Conservation (phyloP, 1,284 basidiomycete genomes). For the Stereum hirsutum region DNA sequence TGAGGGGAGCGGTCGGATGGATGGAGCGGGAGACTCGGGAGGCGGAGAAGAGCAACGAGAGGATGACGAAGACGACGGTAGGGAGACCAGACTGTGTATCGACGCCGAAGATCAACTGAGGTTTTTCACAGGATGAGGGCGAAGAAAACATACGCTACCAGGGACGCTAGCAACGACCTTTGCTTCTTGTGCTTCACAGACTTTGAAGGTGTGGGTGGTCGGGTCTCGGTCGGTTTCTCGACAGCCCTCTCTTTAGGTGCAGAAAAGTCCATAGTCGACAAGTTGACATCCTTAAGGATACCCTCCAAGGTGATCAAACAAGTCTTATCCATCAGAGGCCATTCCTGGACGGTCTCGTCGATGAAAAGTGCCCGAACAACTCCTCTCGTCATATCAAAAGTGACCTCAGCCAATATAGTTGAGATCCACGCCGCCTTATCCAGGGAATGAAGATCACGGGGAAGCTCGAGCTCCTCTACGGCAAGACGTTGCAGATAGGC, state of each 20-base stretch:
- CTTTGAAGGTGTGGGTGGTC: constrained; percentile 11
- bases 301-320: constrained; percentile 36
- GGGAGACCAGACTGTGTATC: too few relatives aligned
- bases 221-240: constrained; percentile 8
- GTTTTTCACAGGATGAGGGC: too few relatives aligned
- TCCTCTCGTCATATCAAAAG: constrained; percentile 42
- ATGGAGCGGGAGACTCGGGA: too few relatives aligned
- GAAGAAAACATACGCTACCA: constrained; percentile 54
- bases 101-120: too few relatives aligned
- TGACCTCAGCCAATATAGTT: constrained; percentile 45
- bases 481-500: constrained; percentile 41
- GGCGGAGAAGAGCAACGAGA: too few relatives aligned
- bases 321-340: constrained; percentile 29
- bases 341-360: constrained; percentile 41
- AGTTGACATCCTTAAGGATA: constrained; percentile 46
- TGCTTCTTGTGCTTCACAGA: constrained; percentile 44
- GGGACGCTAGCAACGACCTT: constrained; percentile 54
- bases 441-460: constrained; percentile 46
- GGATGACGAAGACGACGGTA: too few relatives aligned
- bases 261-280: constrained; percentile 28
- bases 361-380: constrained; percentile 44
- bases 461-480: constrained; percentile 48
- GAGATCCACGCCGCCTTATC: constrained; percentile 55
- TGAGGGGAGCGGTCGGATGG: constrained; percentile 13
- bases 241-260: constrained; percentile 25